phyloP scores from a whole-genome alignment of 352 stramenopile genomes.

The Pythium pyrilobum region DNA sequence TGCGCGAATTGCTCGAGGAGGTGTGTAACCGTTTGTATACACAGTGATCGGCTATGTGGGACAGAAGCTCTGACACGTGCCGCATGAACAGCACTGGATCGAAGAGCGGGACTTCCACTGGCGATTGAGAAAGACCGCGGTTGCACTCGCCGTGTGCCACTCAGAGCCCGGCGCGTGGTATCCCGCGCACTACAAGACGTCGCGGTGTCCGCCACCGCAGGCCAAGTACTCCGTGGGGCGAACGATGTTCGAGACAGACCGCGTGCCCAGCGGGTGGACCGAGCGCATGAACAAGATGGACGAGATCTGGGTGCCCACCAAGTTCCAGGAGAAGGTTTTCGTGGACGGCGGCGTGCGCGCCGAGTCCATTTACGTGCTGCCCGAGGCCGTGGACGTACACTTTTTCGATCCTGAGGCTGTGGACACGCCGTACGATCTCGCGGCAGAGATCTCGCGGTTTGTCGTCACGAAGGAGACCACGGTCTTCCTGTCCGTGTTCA shows the following conservation, averaged over 20 bases:
- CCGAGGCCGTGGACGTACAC: slow-evolving; percentile 85
- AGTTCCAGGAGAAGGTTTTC: slow-evolving; percentile 79
- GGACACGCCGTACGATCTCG: slow-evolving; percentile 41
- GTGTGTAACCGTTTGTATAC: slow-evolving; percentile 9
- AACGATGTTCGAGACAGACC: slow-evolving; percentile 96
- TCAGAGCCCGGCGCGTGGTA: slow-evolving; percentile 91
- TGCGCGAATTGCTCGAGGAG: slow-evolving; percentile 39
- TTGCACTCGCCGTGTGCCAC: slow-evolving; percentile 86
- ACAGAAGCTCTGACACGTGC: no score
- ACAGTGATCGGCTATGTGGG: neutral
- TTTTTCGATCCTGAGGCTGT: slow-evolving; percentile 78
- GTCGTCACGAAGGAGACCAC: slow-evolving; percentile 39
- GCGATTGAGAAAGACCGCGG: slow-evolving; percentile 28
- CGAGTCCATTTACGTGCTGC: slow-evolving; percentile 64
- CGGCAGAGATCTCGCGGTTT: slow-evolving; percentile 17
- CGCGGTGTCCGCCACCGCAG: slow-evolving; percentile 46
- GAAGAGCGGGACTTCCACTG: slow-evolving; percentile 68
- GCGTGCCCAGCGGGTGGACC: slow-evolving; percentile 85
- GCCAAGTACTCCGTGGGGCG: slow-evolving; percentile 71
- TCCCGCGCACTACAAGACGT: slow-evolving; percentile 64
- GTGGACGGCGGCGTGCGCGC: slow-evolving; percentile 45
- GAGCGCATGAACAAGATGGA: slow-evolving; percentile 89
- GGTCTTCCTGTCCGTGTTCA: slow-evolving; percentile 92
- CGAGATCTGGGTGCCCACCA: slow-evolving; percentile 92
- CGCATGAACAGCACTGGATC: slow-evolving; percentile 58